These are phyloP conservation scores for Apium graveolens DNA, from an alignment of 129 eudicot genomes.

Conservation along the genomic window DNA sequence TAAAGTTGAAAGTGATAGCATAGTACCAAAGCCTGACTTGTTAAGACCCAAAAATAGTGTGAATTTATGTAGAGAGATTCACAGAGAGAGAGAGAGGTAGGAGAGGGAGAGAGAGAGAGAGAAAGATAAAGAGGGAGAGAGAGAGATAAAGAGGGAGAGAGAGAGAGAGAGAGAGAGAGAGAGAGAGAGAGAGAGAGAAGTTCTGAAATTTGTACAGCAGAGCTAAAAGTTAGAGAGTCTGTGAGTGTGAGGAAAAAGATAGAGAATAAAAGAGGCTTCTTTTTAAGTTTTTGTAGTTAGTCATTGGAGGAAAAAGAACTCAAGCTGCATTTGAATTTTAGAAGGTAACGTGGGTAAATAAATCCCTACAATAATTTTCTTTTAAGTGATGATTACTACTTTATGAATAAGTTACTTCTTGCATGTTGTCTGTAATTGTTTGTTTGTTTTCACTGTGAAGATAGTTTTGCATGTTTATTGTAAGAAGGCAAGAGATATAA, in stretches of 20 bases:
- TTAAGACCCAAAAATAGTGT: constrained; percentile 2
- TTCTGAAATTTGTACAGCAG: background rate
- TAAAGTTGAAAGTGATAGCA: constrained; percentile 4
- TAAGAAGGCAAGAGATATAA: constrained; percentile 11
- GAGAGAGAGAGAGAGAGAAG: constrained; percentile 2
- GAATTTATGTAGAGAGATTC: background rate
- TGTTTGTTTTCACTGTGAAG: constrained; percentile 20
- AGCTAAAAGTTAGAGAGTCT: background rate
- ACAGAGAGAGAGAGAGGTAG: background rate
- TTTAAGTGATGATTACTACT: constrained; percentile 30
- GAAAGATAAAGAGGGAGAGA: background rate
- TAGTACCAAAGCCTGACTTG: background rate
- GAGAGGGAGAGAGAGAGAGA: background rate
- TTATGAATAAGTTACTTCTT: constrained; percentile 12
- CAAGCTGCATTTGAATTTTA: constrained; percentile 25
- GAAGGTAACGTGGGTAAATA: constrained; percentile 28
- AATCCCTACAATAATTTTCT: constrained; percentile 9
- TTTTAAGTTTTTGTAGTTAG: constrained; percentile 11
- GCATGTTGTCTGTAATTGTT: constrained; percentile 32
- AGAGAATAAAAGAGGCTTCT: background rate
- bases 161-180: constrained; percentile 5
- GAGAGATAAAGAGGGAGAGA: background rate
- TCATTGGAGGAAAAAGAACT: constrained; percentile 20
- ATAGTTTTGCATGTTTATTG: constrained; percentile 15
- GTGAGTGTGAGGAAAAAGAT: background rate